Percentiles rank a stretch among this genome's conserved stretches.
Evolutionary conservation across 139 green algal genomes (phyloP).

Genomic region (Haematococcus sp.): DNA sequence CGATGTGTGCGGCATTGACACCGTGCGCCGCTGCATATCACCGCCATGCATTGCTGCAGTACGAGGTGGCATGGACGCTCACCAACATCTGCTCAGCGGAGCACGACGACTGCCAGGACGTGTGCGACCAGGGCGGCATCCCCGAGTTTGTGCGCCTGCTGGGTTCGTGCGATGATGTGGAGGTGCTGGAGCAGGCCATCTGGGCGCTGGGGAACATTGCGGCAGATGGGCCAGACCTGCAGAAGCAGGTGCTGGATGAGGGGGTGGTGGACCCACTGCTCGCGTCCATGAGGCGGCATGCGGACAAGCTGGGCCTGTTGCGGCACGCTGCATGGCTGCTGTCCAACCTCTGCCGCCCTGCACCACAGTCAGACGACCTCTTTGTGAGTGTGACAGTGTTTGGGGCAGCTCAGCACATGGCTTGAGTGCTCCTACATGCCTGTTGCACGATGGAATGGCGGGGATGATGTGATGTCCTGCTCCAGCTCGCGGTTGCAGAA

Average conservation of each 20-base stretch:
- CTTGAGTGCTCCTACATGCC: no score
- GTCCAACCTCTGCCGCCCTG: slow-evolving; percentile 13
- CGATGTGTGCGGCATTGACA: no score
- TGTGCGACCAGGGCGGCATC: slow-evolving; percentile 12
- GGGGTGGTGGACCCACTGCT: slow-evolving; percentile 9
- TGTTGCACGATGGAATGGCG: no score
- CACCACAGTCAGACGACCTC: neutral
- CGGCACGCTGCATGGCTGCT: slow-evolving; percentile 18
- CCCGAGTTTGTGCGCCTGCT: slow-evolving; percentile 14
- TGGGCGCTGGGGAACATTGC: slow-evolving; percentile 27
- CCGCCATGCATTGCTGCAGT: no score
- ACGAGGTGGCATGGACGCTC: slow-evolving; percentile 14
- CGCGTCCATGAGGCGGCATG: slow-evolving; percentile 4
- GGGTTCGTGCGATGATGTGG: neutral
- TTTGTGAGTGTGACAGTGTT: slow-evolving; percentile 17
- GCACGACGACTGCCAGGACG: slow-evolving; percentile 18
- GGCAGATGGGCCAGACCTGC: slow-evolving; percentile 14
- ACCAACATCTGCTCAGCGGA: slow-evolving; percentile 28
- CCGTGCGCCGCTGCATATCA: no score
- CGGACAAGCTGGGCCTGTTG: neutral
- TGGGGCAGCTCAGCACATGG: no score
- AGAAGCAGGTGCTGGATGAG: slow-evolving; percentile 18
- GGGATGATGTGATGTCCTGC: no score
- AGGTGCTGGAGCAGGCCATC: slow-evolving; percentile 28
- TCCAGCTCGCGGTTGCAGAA: no score